Base-by-base conservation (phyloP, 805 yeast genomes). In the Clavispora asparagi region DNA sequence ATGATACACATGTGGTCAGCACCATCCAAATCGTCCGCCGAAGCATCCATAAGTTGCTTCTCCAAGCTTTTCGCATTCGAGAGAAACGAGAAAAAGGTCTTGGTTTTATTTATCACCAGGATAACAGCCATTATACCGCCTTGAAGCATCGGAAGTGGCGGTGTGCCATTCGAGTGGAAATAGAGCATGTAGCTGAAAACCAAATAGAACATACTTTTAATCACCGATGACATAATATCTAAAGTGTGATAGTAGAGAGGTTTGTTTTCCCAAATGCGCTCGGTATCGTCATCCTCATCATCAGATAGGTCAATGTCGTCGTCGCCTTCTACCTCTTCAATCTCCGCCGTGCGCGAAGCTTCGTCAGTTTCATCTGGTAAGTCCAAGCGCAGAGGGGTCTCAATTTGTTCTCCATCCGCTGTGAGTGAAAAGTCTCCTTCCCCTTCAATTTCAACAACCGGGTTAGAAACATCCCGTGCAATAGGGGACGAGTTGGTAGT, bases 1-100 rank as follows among this genome's bases (percentile, higher is more conserved):
- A 92, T 85, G 50, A 89, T 89, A 66, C 99, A 87, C 60, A 61
- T 70, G 67, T 83, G 85, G 51, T 79, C 82, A 16, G 81, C 74
- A 7, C 68, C 55, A 1, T 50, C 77, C 47, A 87, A 70, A 39
- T 87, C 91, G 27, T 68, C 78, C 11, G 63, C 71, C 0, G 83
- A 69, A 3, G 96, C 95, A 49, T 80, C 76, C 7, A 69, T 67
- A 43, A 94, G 70, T 51, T 76, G 79, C 26, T 73, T 70, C 51
- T 86, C 89, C 57, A 94, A 68, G 55, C 82, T 79, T 41, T 78
- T 77, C 10, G 85, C 67, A 50, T 80, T 82, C 46, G 79, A 74
- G 36, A 83, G 59, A 46, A 79, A 64, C 44, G 77, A 68, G 4
- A 77, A 65, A 63, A 56, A 76, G 55, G 61, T 83, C n/a, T 49